phyloP scores from a whole-genome alignment of 148 eudicot species.

The Vaccinium darrowii region DNA sequence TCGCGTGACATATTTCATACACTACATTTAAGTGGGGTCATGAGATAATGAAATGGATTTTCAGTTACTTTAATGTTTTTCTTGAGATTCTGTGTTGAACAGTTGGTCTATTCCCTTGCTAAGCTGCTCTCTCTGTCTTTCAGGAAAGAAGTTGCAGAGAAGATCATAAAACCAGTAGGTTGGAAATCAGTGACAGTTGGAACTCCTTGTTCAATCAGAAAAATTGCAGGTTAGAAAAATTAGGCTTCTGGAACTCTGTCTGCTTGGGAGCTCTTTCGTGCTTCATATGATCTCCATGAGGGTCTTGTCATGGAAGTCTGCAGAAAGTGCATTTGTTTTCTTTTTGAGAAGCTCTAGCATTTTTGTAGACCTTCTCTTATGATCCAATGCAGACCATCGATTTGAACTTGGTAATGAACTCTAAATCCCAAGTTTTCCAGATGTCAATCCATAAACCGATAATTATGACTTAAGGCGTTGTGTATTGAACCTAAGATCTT shows the following conservation, averaged over 20 bases:
- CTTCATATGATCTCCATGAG: neutral
- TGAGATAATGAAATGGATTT: slow-evolving; percentile 1
- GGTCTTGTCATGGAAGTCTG: neutral
- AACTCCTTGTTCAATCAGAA: neutral
- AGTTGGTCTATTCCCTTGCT: neutral
- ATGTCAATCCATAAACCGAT: neutral
- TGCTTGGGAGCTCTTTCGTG: neutral
- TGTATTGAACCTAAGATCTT: neutral
- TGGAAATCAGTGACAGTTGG: neutral
- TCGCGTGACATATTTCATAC: neutral
- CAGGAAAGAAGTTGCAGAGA: slow-evolving; percentile 7
- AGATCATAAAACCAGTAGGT: neutral
- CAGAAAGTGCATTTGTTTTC: neutral
- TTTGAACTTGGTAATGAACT: neutral
- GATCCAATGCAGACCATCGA: neutral
- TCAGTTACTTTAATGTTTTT: slow-evolving; percentile 2
- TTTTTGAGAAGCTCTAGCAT: neutral
- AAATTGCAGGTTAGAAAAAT: neutral
- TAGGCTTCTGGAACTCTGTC: neutral
- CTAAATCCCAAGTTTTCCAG: neutral
- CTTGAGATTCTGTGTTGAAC: neutral
- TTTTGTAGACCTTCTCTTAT: slow-evolving; percentile 5
- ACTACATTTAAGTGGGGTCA: neutral
- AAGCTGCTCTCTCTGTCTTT: slow-evolving; percentile 9
- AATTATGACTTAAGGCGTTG: neutral